A percentile compares a stretch with the other conserved stretches of the same genome.
phyloP scores from a whole-genome alignment of 768 basidiomycete species.

The Filobasidium floriforme region DNA sequence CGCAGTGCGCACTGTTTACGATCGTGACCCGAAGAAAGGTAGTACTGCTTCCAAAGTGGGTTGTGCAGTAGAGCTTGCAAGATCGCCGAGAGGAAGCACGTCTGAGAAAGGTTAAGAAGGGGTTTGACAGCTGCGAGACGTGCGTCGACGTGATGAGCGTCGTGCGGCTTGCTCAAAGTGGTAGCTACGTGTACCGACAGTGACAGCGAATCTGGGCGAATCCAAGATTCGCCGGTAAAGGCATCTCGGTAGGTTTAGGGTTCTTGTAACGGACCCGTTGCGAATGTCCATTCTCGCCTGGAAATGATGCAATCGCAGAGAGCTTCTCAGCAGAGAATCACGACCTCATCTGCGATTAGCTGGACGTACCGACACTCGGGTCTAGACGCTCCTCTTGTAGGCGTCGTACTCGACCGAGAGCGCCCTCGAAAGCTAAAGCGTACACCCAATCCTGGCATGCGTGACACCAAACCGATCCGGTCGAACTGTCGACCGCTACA shows the following conservation, averaged over 20 bases:
- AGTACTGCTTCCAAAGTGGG: conserved; percentile 78
- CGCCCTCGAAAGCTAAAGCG: conserved; percentile 52
- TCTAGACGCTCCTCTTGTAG: conserved; percentile 54
- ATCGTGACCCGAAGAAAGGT: conserved; percentile 85
- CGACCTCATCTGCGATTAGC: background rate
- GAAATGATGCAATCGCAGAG: background rate
- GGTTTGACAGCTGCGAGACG: conserved; percentile 62
- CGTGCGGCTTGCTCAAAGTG: background rate
- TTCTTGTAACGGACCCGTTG: conserved; percentile 2
- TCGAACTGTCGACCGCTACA: conserved; percentile 64
- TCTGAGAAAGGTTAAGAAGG: conserved; percentile 79
- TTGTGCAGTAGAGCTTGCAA: conserved; percentile 85
- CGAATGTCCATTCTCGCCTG: conserved; percentile 47
- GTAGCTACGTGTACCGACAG: conserved; percentile 32
- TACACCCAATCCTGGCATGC: conserved; percentile 71
- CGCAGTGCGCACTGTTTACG: conserved; percentile 46
- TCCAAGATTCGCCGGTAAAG: background rate
- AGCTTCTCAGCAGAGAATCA: background rate
- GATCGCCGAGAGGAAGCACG: conserved; percentile 87
- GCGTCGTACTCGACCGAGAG: conserved; percentile 50
- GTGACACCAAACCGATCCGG: conserved; percentile 67
- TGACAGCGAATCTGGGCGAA: conserved; percentile 4
- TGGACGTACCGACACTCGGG: conserved; percentile 15
- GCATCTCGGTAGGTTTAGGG: conserved; percentile 1
- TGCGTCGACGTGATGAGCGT: background rate